Evolutionary conservation across 345 rosid genomes (phyloP), one percentile per base, ranked within the genome.

Genomic region (Ceriops decandra): DNA sequence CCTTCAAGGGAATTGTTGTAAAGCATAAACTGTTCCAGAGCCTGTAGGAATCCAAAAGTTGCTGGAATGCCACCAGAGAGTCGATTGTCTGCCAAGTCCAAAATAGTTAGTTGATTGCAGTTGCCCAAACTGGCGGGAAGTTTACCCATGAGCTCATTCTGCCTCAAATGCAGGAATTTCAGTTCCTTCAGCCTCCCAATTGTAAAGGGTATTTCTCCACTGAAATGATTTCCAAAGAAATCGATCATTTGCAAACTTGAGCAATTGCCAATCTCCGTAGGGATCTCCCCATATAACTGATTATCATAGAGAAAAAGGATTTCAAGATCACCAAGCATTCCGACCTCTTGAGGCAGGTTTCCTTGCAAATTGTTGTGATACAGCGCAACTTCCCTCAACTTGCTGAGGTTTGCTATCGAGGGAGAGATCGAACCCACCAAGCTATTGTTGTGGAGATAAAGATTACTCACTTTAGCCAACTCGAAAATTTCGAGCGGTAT

Each of bases 1-100:
- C 96, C 97, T 63, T 77, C 77, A 21, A 95, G 88, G 22, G 97
- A 88, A 64, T 95, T 95, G 83, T 95, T 95, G 84, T 95, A 91
- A 59, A 95, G 91, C 97, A 91, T 88, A 60, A 91, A 66, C 85
- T 90, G 87, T 74, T 86, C 74, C 28, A 95, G 69, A 33, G 80
- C 78, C 17, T 65, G 74, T n/a, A 95, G 81, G 71, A 21, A 77
- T 58, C 93, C 92, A 1, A 86, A 76, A 0, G 86, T 81, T 1
- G 70, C 77, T 0, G 99, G 96, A 78, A 90, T 80, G 17, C 80
- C 77, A 52, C 95, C 98, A 0, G 88, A 78, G 57, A 95, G 79
- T 51, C 76, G 46, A 72, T 95, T 95, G 71, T 95, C 99, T 0
- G 99, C 99, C 72, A 95, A 75, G 79, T 95, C 99, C 67, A 95